Evolutionary conservation across 2,329 filamentous ascomycete species (phyloP).

Genomic region (Onygenales sp.): DNA sequence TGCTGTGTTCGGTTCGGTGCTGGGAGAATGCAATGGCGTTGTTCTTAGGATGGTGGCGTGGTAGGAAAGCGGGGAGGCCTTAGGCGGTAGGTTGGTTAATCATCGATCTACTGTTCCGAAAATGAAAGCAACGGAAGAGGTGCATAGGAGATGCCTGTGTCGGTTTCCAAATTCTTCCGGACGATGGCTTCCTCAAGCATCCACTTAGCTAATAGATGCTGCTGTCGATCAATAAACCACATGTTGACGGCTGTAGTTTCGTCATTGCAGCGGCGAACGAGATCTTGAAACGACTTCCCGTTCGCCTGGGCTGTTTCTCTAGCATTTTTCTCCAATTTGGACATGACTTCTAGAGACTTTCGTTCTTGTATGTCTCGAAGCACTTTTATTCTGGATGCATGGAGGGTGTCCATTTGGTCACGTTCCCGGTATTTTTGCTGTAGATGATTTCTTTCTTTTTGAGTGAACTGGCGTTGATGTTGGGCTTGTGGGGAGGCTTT

Average conservation of each 20-base stretch:
- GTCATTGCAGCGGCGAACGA: slow-evolving; percentile 26
- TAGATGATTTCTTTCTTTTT: slow-evolving; percentile 33
- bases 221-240: slow-evolving; percentile 26
- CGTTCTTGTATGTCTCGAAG: slow-evolving; percentile 37
- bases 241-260: slow-evolving; percentile 23
- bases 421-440: slow-evolving; percentile 36
- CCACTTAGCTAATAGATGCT: slow-evolving; percentile 29
- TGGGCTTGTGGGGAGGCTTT: slow-evolving; percentile 7
- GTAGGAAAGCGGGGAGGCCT: too few relatives aligned
- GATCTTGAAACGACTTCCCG: slow-evolving; percentile 19
- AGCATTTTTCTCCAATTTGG: slow-evolving; percentile 30
- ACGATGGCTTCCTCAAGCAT: slow-evolving; percentile 33
- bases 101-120: background rate
- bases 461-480: slow-evolving; percentile 27
- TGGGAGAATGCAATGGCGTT: too few relatives aligned
- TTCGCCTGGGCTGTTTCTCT: slow-evolving; percentile 26
- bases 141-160: slow-evolving; percentile 26
- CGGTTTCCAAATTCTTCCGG: slow-evolving; percentile 28
- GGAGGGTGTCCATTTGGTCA: slow-evolving; percentile 34
- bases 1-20: too few relatives aligned
- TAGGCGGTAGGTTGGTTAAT: background rate
- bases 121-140: slow-evolving; percentile 31
- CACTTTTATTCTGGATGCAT: slow-evolving; percentile 37
- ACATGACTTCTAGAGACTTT: slow-evolving; percentile 28
- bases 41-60: too few relatives aligned